phyloP scores from a whole-genome alignment of 2,329 filamentous ascomycete species.

The Aspergillus ruber region DNA sequence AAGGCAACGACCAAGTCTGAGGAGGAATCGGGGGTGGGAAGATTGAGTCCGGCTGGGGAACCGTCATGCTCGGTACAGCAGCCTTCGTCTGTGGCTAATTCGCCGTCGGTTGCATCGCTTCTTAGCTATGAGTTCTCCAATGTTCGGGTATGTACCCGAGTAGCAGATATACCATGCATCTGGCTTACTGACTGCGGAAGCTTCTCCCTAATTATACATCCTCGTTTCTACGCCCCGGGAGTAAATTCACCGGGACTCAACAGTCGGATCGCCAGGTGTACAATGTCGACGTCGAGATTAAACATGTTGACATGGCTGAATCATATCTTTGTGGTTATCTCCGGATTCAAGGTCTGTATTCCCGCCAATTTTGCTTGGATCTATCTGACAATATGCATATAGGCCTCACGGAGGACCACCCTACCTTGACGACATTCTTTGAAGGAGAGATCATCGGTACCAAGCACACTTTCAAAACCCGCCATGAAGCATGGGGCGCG shows the following conservation, averaged over 20 bases:
- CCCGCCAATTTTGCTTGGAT: constrained; percentile 1
- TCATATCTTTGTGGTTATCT: constrained; percentile 94
- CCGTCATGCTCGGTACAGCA: constrained; percentile 23
- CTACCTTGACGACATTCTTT: constrained; percentile 96
- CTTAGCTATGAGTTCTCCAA: constrained; percentile 52
- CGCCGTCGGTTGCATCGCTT: constrained; percentile 37
- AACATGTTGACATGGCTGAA: constrained; percentile 89
- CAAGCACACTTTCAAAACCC: constrained; percentile 89
- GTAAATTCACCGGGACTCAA: constrained; percentile 83
- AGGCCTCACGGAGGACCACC: constrained; percentile 93
- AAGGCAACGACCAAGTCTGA: constrained; percentile 24
- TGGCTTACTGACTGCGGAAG: constrained; percentile 40
- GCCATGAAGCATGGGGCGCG: constrained; percentile 85
- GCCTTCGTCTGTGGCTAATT: constrained; percentile 23
- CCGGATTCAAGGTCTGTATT: constrained; percentile 73
- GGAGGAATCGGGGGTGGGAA: constrained; percentile 23
- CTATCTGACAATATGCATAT: constrained; percentile 4
- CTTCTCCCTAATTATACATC: constrained; percentile 73
- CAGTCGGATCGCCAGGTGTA: constrained; percentile 90
- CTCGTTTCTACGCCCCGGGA: constrained; percentile 78
- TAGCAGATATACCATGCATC: not conserved
- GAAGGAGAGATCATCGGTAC: constrained; percentile 96
- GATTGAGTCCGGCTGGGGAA: constrained; percentile 29
- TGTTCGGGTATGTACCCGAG: constrained; percentile 43
- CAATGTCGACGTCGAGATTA: constrained; percentile 93